Evolutionary conservation across 2,329 filamentous ascomycete genomes (phyloP).

Genomic region (Trichoderma citrinoviride): DNA sequence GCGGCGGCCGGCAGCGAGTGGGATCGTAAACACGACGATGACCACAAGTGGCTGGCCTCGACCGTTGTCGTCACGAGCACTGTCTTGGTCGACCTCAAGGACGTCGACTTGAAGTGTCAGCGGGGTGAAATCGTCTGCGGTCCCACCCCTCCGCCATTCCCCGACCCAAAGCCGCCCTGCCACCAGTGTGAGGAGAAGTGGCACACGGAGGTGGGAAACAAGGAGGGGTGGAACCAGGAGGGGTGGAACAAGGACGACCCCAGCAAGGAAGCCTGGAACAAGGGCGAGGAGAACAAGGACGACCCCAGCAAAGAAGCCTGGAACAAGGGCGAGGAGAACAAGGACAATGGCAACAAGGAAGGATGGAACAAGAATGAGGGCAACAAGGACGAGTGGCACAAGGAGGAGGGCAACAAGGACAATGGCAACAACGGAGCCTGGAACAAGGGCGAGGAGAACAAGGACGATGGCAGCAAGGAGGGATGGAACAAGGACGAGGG

Average conservation of each 20-base stretch:
- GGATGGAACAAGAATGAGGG: not conserved
- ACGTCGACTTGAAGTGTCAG: not conserved
- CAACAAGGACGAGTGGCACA: not conserved
- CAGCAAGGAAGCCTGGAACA: not conserved
- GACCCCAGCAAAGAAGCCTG: too few relatives aligned
- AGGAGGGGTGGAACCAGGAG: not conserved
- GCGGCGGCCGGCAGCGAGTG: slow-evolving; percentile 8
- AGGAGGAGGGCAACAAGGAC: not conserved
- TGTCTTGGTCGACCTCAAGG: slow-evolving; percentile 5
- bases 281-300: too few relatives aligned
- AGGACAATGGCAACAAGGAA: too few relatives aligned
- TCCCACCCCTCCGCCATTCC: not conserved
- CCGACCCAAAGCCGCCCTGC: not conserved
- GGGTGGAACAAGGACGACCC: not conserved
- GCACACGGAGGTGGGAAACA: not conserved
- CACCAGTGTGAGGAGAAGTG: not conserved
- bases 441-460: not conserved
- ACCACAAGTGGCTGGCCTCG: slow-evolving; percentile 12
- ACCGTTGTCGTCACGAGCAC: slow-evolving; percentile 10
- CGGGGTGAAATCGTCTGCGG: not conserved
- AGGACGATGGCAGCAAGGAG: not conserved
- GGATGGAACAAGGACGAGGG: too few relatives aligned
- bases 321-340: not conserved
- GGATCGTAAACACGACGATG: not conserved
- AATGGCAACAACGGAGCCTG: too few relatives aligned